These are phyloP conservation scores for Pythium brassicae DNA, from an alignment of 352 stramenopile genomes.

Conservation along the genomic window DNA sequence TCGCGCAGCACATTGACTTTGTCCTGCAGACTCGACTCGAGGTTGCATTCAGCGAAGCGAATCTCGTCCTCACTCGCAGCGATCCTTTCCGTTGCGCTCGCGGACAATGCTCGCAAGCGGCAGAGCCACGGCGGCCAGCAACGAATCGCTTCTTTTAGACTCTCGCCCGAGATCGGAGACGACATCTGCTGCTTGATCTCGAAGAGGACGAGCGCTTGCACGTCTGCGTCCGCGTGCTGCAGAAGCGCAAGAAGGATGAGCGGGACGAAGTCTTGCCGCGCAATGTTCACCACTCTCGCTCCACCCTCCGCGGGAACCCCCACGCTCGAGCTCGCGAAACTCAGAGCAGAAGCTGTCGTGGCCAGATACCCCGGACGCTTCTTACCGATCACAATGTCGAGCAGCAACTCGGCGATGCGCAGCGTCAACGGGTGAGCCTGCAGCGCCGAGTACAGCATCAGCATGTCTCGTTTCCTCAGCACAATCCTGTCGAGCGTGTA, in stretches of 20 bases:
- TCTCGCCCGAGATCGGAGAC: constrained; percentile 38
- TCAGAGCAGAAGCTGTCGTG: neutral
- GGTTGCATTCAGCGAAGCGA: neutral
- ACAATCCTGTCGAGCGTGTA: constrained; percentile 66
- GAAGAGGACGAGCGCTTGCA: constrained; percentile 46
- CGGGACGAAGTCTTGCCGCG: constrained; percentile 51
- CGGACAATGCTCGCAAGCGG: constrained; percentile 34
- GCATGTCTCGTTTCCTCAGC: constrained; percentile 49
- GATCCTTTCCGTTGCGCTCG: constrained; percentile 13
- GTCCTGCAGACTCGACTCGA: constrained; percentile 36
- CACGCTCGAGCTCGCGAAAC: neutral
- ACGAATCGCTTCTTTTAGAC: constrained; percentile 59
- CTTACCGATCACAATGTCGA: constrained; percentile 63
- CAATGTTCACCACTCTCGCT: constrained; percentile 35
- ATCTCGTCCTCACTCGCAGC: neutral
- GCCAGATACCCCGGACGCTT: constrained; percentile 21
- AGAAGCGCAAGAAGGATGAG: constrained; percentile 47
- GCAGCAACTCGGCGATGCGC: constrained; percentile 38
- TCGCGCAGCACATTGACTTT: constrained; percentile 52
- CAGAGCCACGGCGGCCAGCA: constrained; percentile 69
- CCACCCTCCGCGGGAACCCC: constrained; percentile 3
- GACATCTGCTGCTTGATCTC: constrained; percentile 53
- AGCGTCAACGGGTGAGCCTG: constrained; percentile 50
- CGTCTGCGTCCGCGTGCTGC: constrained; percentile 38
- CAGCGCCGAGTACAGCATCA: constrained; percentile 55